A percentile compares a stretch with the other conserved stretches of the same genome.
Evolutionary conservation across 2,329 filamentous ascomycete genomes (phyloP).

Genomic region (Paecilomyces fulvus): DNA sequence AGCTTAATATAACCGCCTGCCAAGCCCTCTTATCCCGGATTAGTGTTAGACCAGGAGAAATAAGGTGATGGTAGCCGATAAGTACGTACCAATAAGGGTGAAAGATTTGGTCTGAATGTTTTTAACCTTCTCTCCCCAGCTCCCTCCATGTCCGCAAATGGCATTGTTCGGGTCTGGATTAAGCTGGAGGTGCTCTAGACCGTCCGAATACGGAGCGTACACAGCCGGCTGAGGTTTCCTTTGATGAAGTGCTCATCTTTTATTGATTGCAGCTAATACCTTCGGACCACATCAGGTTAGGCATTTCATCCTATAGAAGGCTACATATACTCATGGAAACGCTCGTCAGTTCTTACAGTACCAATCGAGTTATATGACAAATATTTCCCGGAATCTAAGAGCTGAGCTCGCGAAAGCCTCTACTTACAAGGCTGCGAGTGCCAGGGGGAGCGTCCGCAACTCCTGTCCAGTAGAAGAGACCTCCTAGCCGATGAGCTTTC

Average conservation of each 20-base stretch:
- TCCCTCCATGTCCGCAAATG: neutral
- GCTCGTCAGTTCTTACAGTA: too few species aligned
- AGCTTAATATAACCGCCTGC: neutral
- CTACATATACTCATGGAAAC: too few species aligned
- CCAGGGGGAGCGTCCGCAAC: neutral
- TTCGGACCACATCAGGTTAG: neutral
- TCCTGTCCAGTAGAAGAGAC: neutral
- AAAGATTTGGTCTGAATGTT: neutral
- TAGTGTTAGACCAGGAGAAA: neutral
- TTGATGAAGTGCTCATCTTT: neutral
- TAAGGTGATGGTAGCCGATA: neutral
- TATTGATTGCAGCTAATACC: neutral
- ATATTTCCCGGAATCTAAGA: neutral
- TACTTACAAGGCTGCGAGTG: neutral
- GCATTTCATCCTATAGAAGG: too few species aligned
- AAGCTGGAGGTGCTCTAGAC: neutral
- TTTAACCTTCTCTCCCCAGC: neutral
- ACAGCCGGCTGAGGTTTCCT: neutral
- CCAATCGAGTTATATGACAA: too few species aligned
- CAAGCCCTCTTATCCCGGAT: neutral
- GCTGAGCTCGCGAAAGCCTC: neutral
- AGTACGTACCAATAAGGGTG: neutral
- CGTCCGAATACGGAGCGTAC: neutral
- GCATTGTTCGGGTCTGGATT: neutral
- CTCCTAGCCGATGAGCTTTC: neutral